phyloP scores from a whole-genome alignment of 176 grass and related monocot genomes.

The Lolium multiflorum region DNA sequence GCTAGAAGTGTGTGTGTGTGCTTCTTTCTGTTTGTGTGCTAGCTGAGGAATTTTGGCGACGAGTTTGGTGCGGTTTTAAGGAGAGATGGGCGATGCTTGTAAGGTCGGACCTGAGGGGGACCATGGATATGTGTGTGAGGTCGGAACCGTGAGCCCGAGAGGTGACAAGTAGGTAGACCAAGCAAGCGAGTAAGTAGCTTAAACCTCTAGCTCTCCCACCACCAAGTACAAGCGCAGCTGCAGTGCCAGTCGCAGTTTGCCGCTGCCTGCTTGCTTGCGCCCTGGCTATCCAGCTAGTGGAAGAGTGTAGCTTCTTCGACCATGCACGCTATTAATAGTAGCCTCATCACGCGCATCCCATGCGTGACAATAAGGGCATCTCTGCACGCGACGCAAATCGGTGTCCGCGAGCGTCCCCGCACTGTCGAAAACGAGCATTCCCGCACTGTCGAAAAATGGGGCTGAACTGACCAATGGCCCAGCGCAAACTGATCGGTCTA shows the following conservation, averaged over 20 bases:
- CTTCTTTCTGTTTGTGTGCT: background rate
- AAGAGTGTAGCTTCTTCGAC: background rate
- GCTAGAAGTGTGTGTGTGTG: background rate
- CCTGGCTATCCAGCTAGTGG: background rate
- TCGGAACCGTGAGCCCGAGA: background rate
- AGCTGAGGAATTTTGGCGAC: slow-evolving; percentile 43
- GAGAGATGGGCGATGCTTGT: slow-evolving; percentile 36
- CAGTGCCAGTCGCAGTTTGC: slow-evolving; percentile 55
- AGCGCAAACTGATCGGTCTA: too few relatives aligned
- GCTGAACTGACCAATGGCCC: too few relatives aligned
- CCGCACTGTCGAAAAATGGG: too few relatives aligned
- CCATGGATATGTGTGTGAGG: slow-evolving; percentile 33
- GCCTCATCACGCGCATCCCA: background rate
- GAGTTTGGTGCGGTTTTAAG: slow-evolving; percentile 71
- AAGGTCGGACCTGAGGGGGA: slow-evolving; percentile 39
- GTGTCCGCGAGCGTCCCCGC: too few relatives aligned
- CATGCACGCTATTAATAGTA: background rate
- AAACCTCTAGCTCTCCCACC: slow-evolving; percentile 15
- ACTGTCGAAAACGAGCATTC: too few relatives aligned
- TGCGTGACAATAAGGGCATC: background rate
- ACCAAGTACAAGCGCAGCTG: slow-evolving; percentile 63
- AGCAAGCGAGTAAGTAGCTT: background rate
- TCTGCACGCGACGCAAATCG: too few relatives aligned
- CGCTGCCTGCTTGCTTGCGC: slow-evolving; percentile 2
- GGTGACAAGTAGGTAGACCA: background rate